phyloP scores from a whole-genome alignment of 1,284 basidiomycete species.

The Porodaedalea pini region DNA sequence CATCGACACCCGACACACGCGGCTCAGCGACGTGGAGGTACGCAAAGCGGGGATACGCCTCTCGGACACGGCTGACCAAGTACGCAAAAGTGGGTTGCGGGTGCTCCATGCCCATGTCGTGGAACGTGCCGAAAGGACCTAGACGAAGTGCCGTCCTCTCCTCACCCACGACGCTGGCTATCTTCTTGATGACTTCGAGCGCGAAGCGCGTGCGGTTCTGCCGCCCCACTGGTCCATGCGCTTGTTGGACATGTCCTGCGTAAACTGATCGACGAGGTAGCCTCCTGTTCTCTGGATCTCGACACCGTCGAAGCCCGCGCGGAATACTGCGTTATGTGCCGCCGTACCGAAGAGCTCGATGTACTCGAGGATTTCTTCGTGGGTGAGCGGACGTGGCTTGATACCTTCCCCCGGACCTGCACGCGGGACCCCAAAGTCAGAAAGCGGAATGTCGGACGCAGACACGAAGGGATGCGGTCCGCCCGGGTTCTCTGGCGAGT shows the following conservation, averaged over 20 bases:
- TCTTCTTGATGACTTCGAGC: conserved; percentile 37
- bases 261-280: conserved; percentile 25
- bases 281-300: conserved; percentile 25
- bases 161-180: conserved; percentile 18
- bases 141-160: conserved; percentile 37
- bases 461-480: conserved; percentile 28
- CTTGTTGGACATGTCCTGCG: too few relatives aligned
- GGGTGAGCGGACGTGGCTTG: conserved; percentile 32
- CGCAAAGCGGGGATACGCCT: conserved; percentile 45
- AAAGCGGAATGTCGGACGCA: conserved; percentile 41
- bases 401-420: background rate
- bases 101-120: conserved; percentile 33
- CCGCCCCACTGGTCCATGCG: too few relatives aligned
- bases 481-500: background rate
- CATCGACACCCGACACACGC: conserved; percentile 1
- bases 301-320: too few relatives aligned
- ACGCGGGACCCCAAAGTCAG: conserved; percentile 20
- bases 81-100: conserved; percentile 40
- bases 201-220: too few relatives aligned
- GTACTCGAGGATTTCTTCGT: conserved; percentile 38
- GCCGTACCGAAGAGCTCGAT: conserved; percentile 26
- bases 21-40: conserved; percentile 58
- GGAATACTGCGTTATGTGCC: conserved; percentile 32
- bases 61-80: conserved; percentile 32
- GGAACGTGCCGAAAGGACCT: conserved; percentile 7